phyloP scores from a whole-genome alignment of 1,284 basidiomycete genomes.

The Cryptococcus sp. region DNA sequence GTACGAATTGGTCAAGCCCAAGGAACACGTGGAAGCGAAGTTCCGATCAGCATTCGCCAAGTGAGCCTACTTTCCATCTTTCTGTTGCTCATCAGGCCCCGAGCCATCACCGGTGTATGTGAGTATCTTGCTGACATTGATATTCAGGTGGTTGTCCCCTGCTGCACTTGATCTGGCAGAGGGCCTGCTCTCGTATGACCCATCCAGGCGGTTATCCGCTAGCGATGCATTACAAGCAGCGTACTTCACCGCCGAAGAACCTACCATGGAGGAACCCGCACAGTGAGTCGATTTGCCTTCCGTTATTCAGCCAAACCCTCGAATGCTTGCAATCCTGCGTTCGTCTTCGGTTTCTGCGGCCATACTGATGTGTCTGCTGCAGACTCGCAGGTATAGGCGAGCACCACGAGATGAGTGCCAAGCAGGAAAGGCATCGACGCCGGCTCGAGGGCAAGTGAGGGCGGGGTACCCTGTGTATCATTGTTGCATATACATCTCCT shows the following conservation, averaged over 20 bases:
- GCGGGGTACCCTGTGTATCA: background rate
- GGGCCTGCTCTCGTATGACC: slow-evolving; percentile 79
- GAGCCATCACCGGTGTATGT: too few species aligned
- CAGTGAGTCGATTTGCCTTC: slow-evolving; percentile 63
- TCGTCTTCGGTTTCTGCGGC: too few species aligned
- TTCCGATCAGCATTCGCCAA: slow-evolving; percentile 78
- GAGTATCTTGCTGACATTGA: too few species aligned
- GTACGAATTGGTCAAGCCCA: slow-evolving; percentile 95
- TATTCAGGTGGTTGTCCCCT: slow-evolving; percentile 74
- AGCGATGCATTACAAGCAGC: slow-evolving; percentile 73
- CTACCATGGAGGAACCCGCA: slow-evolving; percentile 69
- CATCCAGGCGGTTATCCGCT: slow-evolving; percentile 71
- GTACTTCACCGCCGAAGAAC: slow-evolving; percentile 82
- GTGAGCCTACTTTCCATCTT: slow-evolving; percentile 57
- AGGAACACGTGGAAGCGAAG: slow-evolving; percentile 67
- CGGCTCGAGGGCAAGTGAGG: slow-evolving; percentile 25
- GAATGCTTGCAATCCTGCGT: background rate
- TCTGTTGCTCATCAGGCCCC: too few species aligned
- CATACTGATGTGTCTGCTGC: slow-evolving; percentile 10
- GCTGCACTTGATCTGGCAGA: slow-evolving; percentile 83
- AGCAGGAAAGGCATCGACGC: slow-evolving; percentile 34
- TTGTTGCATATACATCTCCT: background rate
- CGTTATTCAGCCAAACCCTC: background rate
- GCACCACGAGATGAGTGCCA: slow-evolving; percentile 53
- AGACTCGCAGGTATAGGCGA: slow-evolving; percentile 43